Percentiles rank a stretch among this genome's conserved stretches.
Evolutionary conservation across 2,329 filamentous ascomycete genomes (phyloP).

Genomic region (Diaporthe aspalathi): DNA sequence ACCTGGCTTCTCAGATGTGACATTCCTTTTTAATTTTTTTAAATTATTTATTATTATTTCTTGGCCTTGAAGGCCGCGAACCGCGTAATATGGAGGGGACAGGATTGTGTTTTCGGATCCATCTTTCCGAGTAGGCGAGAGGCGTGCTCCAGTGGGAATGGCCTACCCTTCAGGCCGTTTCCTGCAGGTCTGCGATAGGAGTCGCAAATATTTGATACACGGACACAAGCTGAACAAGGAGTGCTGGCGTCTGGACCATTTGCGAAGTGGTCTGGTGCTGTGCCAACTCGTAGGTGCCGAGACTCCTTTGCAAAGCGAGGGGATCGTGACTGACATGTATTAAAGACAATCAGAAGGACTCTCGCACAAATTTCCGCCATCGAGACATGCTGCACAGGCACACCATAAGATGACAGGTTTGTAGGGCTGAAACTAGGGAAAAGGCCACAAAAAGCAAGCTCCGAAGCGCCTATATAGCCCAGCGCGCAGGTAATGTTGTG

Average conservation of each 20-base stretch:
- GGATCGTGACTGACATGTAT: background rate
- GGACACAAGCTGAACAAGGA: background rate
- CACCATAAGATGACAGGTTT: background rate
- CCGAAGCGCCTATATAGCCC: background rate
- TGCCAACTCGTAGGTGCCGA: background rate
- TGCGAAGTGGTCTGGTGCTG: background rate
- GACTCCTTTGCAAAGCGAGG: too few relatives aligned
- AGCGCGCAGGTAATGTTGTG: background rate
- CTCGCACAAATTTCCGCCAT: background rate
- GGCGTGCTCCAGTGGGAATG: background rate
- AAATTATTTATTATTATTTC: background rate
- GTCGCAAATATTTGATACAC: background rate
- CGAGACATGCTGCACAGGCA: background rate
- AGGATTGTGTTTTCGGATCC: background rate
- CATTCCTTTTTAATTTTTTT: too few relatives aligned
- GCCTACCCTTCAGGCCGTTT: background rate
- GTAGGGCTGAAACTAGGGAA: constrained; percentile 2
- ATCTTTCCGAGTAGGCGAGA: background rate
- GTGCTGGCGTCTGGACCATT: background rate
- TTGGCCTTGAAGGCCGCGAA: background rate
- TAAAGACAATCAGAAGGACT: background rate
- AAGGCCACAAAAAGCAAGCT: background rate
- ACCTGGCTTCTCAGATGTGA: background rate
- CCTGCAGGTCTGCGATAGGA: background rate
- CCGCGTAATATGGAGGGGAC: background rate